These are phyloP conservation scores for Chlorella ohadii DNA, from an alignment of 139 green algal species.

Conservation along the genomic window DNA sequence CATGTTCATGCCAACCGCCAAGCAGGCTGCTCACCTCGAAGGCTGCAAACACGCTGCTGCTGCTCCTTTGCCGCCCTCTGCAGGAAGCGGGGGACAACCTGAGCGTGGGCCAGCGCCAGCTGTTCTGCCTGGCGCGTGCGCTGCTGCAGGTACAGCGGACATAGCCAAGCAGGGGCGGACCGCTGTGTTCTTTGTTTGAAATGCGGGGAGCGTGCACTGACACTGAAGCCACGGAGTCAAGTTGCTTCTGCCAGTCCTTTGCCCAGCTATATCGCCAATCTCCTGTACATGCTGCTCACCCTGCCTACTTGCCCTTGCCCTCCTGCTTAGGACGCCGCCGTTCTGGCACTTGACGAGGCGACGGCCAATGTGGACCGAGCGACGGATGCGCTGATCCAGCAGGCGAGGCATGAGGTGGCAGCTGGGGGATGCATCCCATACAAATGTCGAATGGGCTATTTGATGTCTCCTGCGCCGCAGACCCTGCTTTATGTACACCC, in stretches of 20 bases:
- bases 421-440: too few species aligned
- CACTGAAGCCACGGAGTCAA: too few species aligned
- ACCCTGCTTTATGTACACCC: too few species aligned
- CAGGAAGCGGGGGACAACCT: conserved; percentile 87
- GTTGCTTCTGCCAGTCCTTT: too few species aligned
- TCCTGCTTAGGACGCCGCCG: conserved; percentile 23
- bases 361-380: conserved; percentile 90
- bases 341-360: conserved; percentile 66
- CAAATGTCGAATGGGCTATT: too few species aligned
- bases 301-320: conserved; percentile 3
- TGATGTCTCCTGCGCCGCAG: too few species aligned
- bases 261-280: too few species aligned
- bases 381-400: conserved; percentile 85
- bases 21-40: too few species aligned
- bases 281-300: neutral
- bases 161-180: neutral
- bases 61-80: neutral
- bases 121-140: conserved; percentile 89
- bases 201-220: too few species aligned
- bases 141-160: conserved; percentile 43
- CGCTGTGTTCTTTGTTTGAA: too few species aligned
- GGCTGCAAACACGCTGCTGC: neutral
- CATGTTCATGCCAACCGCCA: too few species aligned
- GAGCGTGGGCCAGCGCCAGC: conserved; percentile 86
- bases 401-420: neutral